Evolutionary conservation across 345 rosid genomes (phyloP), one percentile per base, ranked within the genome.

Genomic region (Syzygium aromaticum): DNA sequence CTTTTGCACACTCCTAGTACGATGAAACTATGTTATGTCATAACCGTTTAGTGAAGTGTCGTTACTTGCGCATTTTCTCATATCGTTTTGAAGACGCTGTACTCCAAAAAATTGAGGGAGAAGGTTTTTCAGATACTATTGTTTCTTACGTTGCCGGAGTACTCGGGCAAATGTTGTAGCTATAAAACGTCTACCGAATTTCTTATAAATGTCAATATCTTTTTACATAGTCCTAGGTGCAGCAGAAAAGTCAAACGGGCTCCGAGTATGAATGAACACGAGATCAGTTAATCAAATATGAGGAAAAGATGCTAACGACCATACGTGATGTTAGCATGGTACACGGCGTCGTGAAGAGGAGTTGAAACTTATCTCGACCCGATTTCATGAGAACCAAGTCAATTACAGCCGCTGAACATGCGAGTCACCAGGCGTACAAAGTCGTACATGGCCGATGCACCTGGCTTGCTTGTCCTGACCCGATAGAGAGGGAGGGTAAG

Each of bases 51-150:
- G 30, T n/a, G 67, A 61, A n/a, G 67, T 6, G 14, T 12, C 17
- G 1, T 5, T 27, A 61, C 25, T 57, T 61, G 25, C n/a, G 67
- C 13, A 61, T n/a, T 27, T 61, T 12, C 4, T n/a, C 6, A 61
- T 61, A 12, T 61, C 12, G 7, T n/a, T 61, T 61, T 61, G 12
- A 61, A 61, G 17, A 0, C 12, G 0, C 28, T 1, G 0, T 5
- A 1, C 46, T 43, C 46, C 46, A 43, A 43, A 43, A 5, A 1
- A 6, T 43, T 43, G 46, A 43, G 30, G 7, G 1, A 25, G 7
- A 57, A 11, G 11, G 1, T 57, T 59, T 59, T 59, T 11, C 30
- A 43, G 1, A 43, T 6, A 43, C 7, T 43, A 4, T 6, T 43
- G 46, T 43, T 43, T 43, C 6, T 43, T 43, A 43, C 6, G 46